A percentile compares a stretch with the other conserved stretches of the same genome.
Evolutionary conservation across 2,329 filamentous ascomycete genomes (phyloP).

Genomic region (Dothiorella sarmentorum): DNA sequence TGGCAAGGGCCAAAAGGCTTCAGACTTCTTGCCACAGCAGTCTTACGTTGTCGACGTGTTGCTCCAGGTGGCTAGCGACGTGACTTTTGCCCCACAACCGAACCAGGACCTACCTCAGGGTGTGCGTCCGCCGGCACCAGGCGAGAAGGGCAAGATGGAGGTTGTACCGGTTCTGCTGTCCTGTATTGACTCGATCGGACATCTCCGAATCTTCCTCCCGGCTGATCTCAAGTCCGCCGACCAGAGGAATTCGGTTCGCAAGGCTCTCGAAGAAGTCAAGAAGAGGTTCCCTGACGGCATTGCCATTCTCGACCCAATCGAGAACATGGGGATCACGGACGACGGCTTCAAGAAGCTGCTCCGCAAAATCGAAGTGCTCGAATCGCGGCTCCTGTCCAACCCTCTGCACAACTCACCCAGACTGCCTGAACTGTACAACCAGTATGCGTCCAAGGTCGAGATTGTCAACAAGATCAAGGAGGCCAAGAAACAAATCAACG

Average conservation of each 20-base stretch:
- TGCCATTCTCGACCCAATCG: constrained; percentile 83
- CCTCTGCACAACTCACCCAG: constrained; percentile 88
- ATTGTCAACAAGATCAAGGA: constrained; percentile 77
- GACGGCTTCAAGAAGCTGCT: constrained; percentile 91
- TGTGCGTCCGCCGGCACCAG: constrained; percentile 57
- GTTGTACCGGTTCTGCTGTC: constrained; percentile 82
- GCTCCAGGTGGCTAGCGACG: constrained; percentile 58
- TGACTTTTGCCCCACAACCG: constrained; percentile 55
- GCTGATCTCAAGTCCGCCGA: constrained; percentile 66
- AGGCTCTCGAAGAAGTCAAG: constrained; percentile 72
- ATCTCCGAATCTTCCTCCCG: constrained; percentile 79
- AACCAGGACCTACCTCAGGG: constrained; percentile 64
- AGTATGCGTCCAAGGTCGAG: constrained; percentile 78
- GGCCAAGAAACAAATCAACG: constrained; percentile 80
- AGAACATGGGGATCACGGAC: constrained; percentile 93
- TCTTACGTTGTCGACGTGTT: constrained; percentile 80
- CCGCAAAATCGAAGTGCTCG: constrained; percentile 91
- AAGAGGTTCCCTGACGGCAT: constrained; percentile 90
- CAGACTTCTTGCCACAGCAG: constrained; percentile 70
- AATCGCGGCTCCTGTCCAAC: constrained; percentile 83
- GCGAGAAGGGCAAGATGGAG: constrained; percentile 69
- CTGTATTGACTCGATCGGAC: constrained; percentile 79
- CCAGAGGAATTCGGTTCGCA: constrained; percentile 66
- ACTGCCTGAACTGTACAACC: constrained; percentile 78
- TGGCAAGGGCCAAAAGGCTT: constrained; percentile 61